A percentile compares a stretch with the other conserved stretches of the same genome.
These are phyloP conservation scores for Solanum arcanum DNA, from an alignment of 257 asterid species.

Conservation along the genomic window DNA sequence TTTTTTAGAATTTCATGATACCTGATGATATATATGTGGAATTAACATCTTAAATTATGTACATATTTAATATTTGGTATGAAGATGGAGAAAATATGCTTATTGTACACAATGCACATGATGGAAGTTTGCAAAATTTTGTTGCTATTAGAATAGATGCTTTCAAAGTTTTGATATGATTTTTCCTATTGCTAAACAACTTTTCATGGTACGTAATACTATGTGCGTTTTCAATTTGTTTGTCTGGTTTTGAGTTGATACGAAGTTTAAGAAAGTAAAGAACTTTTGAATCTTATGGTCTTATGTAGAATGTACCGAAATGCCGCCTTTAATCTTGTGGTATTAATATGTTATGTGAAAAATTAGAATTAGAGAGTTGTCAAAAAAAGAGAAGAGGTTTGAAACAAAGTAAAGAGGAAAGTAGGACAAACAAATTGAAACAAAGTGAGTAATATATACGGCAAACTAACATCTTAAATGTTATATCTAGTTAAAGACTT, in stretches of 20 bases:
- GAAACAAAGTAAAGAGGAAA: background rate
- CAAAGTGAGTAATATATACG: background rate
- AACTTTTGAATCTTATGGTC: background rate
- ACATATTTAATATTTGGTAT: background rate
- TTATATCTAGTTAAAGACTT: background rate
- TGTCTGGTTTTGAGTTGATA: accelerated
- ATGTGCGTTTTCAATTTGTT: accelerated
- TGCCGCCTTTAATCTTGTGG: background rate
- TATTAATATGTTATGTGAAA: background rate
- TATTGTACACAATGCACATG: background rate
- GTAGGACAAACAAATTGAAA: background rate
- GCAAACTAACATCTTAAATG: background rate
- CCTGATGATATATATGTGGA: background rate
- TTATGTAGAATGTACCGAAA: background rate
- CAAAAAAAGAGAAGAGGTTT: background rate
- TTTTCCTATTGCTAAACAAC: background rate
- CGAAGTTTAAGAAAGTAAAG: background rate
- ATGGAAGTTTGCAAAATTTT: background rate
- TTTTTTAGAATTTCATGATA: background rate
- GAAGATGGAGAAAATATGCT: background rate
- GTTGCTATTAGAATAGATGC: background rate
- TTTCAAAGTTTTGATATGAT: background rate
- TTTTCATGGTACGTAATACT: background rate
- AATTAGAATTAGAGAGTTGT: background rate
- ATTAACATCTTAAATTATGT: background rate